These are phyloP conservation scores for Suillus sp. DNA, from an alignment of 768 basidiomycete genomes.

Conservation along the genomic window DNA sequence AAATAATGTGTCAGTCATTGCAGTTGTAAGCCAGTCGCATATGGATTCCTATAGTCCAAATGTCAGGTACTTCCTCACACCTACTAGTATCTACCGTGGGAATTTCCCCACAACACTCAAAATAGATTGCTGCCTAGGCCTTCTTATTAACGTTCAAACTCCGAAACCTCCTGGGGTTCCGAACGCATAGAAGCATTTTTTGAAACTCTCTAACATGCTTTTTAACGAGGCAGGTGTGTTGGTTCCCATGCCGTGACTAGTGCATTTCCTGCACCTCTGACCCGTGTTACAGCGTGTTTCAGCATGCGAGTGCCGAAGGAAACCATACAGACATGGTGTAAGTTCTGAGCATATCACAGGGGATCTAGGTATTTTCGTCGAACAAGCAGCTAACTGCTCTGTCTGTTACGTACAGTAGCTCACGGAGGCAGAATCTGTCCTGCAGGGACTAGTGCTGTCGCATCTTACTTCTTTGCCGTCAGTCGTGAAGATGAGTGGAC, in stretches of 20 bases:
- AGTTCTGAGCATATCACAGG: conserved; percentile 4
- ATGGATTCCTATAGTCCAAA: no score
- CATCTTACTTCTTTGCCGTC: conserved; percentile 34
- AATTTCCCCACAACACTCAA: no score
- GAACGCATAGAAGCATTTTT: neutral
- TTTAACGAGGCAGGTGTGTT: conserved; percentile 5
- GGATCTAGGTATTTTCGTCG: neutral
- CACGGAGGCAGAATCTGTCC: conserved; percentile 28
- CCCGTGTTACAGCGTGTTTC: conserved; percentile 27
- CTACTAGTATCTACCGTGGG: no score
- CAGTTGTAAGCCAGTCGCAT: no score
- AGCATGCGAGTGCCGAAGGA: conserved; percentile 27
- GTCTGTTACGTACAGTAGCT: conserved; percentile 18
- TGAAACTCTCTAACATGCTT: neutral
- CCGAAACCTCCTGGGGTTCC: neutral
- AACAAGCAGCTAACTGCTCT: neutral
- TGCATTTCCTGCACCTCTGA: neutral
- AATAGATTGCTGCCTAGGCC: no score
- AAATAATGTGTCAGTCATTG: no score
- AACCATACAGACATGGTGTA: conserved; percentile 29
- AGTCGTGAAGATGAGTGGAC: conserved; percentile 32
- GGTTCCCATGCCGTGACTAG: neutral
- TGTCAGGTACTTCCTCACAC: no score
- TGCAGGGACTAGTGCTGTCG: conserved; percentile 15
- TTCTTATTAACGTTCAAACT: neutral